These are phyloP conservation scores for Cryptosporidium ryanae DNA, from an alignment of 169 alveolate species.

Conservation along the genomic window DNA sequence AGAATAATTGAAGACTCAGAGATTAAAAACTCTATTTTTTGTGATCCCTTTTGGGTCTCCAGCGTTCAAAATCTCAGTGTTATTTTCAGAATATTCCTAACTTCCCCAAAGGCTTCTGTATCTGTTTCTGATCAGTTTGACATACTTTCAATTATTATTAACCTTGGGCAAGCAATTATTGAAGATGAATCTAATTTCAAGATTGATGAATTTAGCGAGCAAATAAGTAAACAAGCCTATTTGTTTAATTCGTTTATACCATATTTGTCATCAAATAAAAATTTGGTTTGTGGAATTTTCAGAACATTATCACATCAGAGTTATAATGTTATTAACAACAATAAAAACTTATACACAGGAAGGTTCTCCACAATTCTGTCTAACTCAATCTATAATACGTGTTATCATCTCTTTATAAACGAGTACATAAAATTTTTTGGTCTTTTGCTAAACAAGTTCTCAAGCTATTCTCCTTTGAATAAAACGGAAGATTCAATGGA, in stretches of 20 bases:
- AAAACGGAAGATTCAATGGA: slow-evolving; percentile 24
- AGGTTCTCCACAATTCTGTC: slow-evolving; percentile 5
- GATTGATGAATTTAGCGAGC: slow-evolving; percentile 12
- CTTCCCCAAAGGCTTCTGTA: slow-evolving; percentile 35
- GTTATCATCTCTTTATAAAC: slow-evolving; percentile 45
- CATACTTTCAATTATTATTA: slow-evolving; percentile 42
- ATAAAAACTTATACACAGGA: background rate
- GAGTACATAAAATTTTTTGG: slow-evolving; percentile 70
- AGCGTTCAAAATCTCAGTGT: slow-evolving; percentile 32
- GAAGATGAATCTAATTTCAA: slow-evolving; percentile 12
- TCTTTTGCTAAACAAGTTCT: slow-evolving; percentile 23
- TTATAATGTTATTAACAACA: background rate
- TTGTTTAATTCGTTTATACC: slow-evolving; percentile 38
- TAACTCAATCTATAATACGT: slow-evolving; percentile 19
- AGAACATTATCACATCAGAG: slow-evolving; percentile 24
- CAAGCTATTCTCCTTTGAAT: background rate
- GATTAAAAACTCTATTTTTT: slow-evolving; percentile 6
- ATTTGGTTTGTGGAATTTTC: slow-evolving; percentile 36
- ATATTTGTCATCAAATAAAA: slow-evolving; percentile 14
- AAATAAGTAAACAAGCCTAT: background rate
- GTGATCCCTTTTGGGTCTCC: slow-evolving; percentile 38
- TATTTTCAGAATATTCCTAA: slow-evolving; percentile 24
- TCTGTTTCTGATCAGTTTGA: slow-evolving; percentile 46
- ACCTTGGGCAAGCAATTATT: slow-evolving; percentile 23
- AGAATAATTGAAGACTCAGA: slow-evolving; percentile 27